A percentile compares a stretch with the other conserved stretches of the same genome.
Conservation (phyloP, 768 basidiomycete genomes). For the Lentinula boryana region DNA sequence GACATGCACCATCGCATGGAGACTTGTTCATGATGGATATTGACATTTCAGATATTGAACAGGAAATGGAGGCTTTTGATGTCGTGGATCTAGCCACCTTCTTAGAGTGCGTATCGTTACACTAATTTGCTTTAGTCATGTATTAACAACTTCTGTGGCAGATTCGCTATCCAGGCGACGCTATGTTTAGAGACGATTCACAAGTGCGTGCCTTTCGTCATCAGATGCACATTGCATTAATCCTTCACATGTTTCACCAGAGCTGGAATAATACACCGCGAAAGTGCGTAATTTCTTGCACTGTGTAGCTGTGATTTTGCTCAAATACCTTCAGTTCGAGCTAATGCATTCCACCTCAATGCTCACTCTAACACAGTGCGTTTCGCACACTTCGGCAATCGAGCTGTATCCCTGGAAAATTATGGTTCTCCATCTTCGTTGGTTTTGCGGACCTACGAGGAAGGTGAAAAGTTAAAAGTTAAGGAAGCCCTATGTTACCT, state of each 20-base stretch:
- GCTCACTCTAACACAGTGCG: slow-evolving; percentile 64
- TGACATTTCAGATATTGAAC: slow-evolving; percentile 36
- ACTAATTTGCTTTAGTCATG: not conserved
- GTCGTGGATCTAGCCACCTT: slow-evolving; percentile 76
- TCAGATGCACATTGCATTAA: not conserved
- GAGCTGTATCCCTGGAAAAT: slow-evolving; percentile 64
- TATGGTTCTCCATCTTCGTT: slow-evolving; percentile 68
- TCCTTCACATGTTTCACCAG: slow-evolving; percentile 20
- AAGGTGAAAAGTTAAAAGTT: slow-evolving; percentile 59
- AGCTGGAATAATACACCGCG: slow-evolving; percentile 58
- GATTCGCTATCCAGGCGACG: slow-evolving; percentile 72
- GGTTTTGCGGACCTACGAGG: slow-evolving; percentile 55
- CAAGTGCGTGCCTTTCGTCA: slow-evolving; percentile 26
- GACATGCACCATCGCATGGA: slow-evolving; percentile 35
- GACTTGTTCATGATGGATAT: slow-evolving; percentile 47
- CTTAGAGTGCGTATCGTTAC: slow-evolving; percentile 46
- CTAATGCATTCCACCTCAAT: slow-evolving; percentile 72
- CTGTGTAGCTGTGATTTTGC: not conserved
- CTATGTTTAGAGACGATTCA: slow-evolving; percentile 66
- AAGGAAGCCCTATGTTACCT: slow-evolving; percentile 74
- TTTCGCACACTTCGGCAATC: slow-evolving; percentile 71
- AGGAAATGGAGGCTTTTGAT: slow-evolving; percentile 55
- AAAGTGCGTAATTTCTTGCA: slow-evolving; percentile 34
- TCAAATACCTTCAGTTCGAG: slow-evolving; percentile 41
- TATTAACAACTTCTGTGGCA: slow-evolving; percentile 18